phyloP scores from a whole-genome alignment of 1,139 yeast genomes.

The Saccharomyces pastorianus region DNA sequence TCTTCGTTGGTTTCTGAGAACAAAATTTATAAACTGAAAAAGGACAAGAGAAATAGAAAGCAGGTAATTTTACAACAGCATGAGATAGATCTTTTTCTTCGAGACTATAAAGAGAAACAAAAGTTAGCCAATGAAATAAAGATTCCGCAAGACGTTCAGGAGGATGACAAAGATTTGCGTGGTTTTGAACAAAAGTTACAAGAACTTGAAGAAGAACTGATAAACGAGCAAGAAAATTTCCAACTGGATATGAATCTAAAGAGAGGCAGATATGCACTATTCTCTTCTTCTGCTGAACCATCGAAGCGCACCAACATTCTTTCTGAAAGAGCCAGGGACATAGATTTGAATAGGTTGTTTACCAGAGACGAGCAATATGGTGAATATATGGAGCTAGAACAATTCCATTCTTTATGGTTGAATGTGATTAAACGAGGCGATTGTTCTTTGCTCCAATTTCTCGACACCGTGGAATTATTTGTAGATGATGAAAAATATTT shows the following conservation, averaged over 20 bases:
- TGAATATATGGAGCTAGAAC: slow-evolving; percentile 49
- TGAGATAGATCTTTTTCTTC: slow-evolving; percentile 51
- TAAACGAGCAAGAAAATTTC: slow-evolving; percentile 30
- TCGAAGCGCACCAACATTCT: slow-evolving; percentile 31
- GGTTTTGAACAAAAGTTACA: slow-evolving; percentile 40
- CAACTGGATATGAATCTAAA: slow-evolving; percentile 24
- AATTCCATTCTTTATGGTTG: slow-evolving; percentile 45
- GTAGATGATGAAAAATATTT: slow-evolving; percentile 26
- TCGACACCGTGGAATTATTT: slow-evolving; percentile 36
- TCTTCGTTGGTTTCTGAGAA: slow-evolving; percentile 8
- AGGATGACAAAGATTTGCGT: slow-evolving; percentile 25
- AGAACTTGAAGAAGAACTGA: slow-evolving; percentile 32
- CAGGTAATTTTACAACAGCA: slow-evolving; percentile 54
- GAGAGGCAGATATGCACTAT: slow-evolving; percentile 19
- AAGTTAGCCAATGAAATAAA: slow-evolving; percentile 5
- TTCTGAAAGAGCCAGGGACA: slow-evolving; percentile 43
- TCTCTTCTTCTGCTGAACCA: slow-evolving; percentile 12
- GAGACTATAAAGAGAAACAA: slow-evolving; percentile 40
- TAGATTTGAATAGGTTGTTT: slow-evolving; percentile 45
- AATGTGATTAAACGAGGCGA: slow-evolving; percentile 34
- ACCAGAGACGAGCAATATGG: slow-evolving; percentile 60
- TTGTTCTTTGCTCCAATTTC: slow-evolving; percentile 45
- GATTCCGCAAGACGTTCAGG: not conserved
- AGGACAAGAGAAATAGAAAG: slow-evolving; percentile 36
- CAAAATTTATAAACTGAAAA: slow-evolving; percentile 22